A percentile compares a stretch with the other conserved stretches of the same genome.
Evolutionary conservation across 164 flowering plant species (phyloP).

Genomic region (Magnolia kwangsiensis): DNA sequence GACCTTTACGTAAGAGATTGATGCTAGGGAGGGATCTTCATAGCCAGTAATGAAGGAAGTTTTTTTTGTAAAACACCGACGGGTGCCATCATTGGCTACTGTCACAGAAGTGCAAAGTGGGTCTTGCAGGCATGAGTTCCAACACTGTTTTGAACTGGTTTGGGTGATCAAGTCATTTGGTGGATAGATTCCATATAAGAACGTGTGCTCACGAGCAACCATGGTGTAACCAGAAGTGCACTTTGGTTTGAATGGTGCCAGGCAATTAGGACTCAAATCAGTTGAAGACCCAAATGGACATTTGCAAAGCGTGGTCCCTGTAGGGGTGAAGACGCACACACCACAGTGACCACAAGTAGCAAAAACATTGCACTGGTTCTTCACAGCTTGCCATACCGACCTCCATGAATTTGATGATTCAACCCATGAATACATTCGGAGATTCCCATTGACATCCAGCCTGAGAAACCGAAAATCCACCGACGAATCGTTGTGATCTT

Average conservation of each 20-base stretch:
- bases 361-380: conserved; percentile 67
- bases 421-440: conserved; percentile 64
- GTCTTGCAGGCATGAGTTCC: conserved; percentile 38
- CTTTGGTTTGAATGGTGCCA: conserved; percentile 32
- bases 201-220: conserved; percentile 36
- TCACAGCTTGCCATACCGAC: conserved; percentile 72
- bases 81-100: conserved; percentile 51
- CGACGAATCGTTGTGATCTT: conserved; percentile 49
- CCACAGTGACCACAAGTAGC: conserved; percentile 60
- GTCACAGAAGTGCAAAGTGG: conserved; percentile 57
- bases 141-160: conserved; percentile 43
- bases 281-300: conserved; percentile 37
- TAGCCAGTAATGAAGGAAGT: conserved; percentile 55
- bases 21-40: conserved; percentile 36
- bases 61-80: conserved; percentile 39
- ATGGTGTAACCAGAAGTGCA: conserved; percentile 41
- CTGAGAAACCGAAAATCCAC: conserved; percentile 53
- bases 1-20: conserved; percentile 56
- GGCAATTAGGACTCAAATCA: conserved; percentile 37
- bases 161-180: conserved; percentile 39
- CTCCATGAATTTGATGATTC: conserved; percentile 41
- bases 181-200: conserved; percentile 60
- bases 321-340: conserved; percentile 34
- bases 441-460: conserved; percentile 73
- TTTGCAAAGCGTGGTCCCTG: conserved; percentile 40